A percentile compares a stretch with the other conserved stretches of the same genome.
Evolutionary conservation across 179 eudicot species (phyloP).

Genomic region (Silene noctiflora): DNA sequence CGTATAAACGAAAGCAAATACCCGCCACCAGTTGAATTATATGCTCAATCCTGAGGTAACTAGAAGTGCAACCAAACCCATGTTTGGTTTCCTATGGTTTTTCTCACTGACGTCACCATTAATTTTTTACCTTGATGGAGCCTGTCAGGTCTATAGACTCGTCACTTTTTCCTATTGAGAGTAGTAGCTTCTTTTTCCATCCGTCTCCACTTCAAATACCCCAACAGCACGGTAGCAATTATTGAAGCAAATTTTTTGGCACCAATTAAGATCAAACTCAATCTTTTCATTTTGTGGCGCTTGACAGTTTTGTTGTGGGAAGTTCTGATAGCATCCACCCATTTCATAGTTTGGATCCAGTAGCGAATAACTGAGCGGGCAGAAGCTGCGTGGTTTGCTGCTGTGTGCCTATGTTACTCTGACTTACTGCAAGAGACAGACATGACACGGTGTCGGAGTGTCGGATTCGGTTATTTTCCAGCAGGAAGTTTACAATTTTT

Average conservation of each 20-base stretch:
- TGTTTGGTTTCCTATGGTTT: neutral
- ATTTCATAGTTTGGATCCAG: constrained; percentile 20
- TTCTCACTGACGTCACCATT: too few relatives aligned
- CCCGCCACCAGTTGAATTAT: constrained; percentile 10
- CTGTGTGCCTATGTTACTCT: too few relatives aligned
- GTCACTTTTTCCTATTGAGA: constrained; percentile 27
- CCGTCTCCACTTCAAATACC: constrained; percentile 22
- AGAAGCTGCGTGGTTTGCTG: constrained; percentile 22
- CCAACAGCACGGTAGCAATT: constrained; percentile 10
- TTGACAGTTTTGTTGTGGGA: constrained; percentile 7
- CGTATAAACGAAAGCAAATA: too few relatives aligned
- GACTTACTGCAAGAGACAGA: too few relatives aligned
- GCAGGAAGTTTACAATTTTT: too few relatives aligned
- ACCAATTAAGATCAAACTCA: constrained; percentile 23
- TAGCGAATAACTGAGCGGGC: constrained; percentile 23
- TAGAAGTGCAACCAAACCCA: neutral
- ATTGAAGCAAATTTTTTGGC: constrained; percentile 20
- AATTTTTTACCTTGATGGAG: too few relatives aligned
- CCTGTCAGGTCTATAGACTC: constrained; percentile 9
- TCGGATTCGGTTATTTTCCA: too few relatives aligned
- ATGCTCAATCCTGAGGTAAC: constrained; percentile 17
- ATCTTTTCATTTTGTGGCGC: neutral
- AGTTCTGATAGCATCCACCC: constrained; percentile 19
- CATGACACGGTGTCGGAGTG: too few relatives aligned
- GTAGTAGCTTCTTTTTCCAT: constrained; percentile 29